Evolutionary conservation across 2,329 filamentous ascomycete species (phyloP).

Genomic region (Diplodia scrobiculata): DNA sequence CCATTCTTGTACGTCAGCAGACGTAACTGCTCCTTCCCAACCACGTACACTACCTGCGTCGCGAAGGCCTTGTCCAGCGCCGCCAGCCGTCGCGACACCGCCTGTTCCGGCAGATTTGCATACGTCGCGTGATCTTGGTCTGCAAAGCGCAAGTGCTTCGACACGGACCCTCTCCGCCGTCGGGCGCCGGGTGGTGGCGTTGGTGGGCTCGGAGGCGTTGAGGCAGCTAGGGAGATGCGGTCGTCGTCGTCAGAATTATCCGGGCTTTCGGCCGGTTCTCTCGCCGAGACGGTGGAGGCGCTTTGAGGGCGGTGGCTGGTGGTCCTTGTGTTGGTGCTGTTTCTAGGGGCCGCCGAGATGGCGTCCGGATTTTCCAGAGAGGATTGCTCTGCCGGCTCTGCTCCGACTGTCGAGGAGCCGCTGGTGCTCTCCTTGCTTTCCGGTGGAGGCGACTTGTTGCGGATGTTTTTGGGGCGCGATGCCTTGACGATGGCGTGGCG

Average conservation of each 20-base stretch:
- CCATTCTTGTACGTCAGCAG: conserved; percentile 30
- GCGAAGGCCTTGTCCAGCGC: conserved; percentile 50
- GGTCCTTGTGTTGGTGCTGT: background rate
- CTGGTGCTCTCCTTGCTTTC: conserved; percentile 12
- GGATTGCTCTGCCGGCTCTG: background rate
- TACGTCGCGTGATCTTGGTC: conserved; percentile 13
- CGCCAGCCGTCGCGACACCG: conserved; percentile 36
- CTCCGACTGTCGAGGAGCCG: conserved; percentile 7
- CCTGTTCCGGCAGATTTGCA: conserved; percentile 22
- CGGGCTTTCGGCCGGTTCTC: background rate
- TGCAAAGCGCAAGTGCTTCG: conserved; percentile 18
- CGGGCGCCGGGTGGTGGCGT: background rate
- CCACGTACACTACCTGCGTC: conserved; percentile 55
- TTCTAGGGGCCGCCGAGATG: background rate
- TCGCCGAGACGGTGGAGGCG: background rate
- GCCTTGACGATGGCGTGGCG: conserved; percentile 43
- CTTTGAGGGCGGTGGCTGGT: background rate
- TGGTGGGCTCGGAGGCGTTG: background rate
- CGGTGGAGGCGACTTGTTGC: background rate
- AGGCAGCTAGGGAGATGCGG: conserved; percentile 11
- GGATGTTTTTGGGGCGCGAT: conserved; percentile 3
- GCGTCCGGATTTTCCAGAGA: conserved; percentile 43
- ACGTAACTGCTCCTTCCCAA: conserved; percentile 64
- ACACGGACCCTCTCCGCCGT: background rate
- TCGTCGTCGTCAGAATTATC: conserved; percentile 34